phyloP scores from a whole-genome alignment of 2,329 filamentous ascomycete genomes.

The Xylaria sp. region DNA sequence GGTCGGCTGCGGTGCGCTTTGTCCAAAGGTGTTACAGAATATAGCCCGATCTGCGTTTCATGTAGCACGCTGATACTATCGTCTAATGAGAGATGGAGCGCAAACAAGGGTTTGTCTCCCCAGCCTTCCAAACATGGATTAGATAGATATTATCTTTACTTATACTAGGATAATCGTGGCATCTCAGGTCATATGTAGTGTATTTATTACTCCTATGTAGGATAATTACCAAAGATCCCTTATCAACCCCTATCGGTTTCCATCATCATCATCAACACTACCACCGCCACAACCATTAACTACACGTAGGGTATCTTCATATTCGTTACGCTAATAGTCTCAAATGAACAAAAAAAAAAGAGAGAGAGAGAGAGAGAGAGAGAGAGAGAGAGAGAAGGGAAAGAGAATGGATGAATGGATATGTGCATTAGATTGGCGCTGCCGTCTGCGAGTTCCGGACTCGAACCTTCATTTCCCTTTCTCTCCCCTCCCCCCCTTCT shows the following conservation, averaged over 20 bases:
- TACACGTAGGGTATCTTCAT: slow-evolving; percentile 19
- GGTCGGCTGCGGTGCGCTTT: slow-evolving; percentile 1
- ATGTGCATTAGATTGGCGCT: slow-evolving; percentile 4
- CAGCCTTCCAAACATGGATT: slow-evolving; percentile 2
- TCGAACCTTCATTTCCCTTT: slow-evolving; percentile 4
- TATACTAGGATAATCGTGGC: background rate
- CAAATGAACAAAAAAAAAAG: background rate
- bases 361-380: background rate
- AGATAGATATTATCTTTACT: background rate
- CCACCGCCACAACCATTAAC: slow-evolving; percentile 3
- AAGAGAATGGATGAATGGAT: background rate
- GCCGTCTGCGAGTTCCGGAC: slow-evolving; percentile 32
- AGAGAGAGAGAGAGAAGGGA: background rate
- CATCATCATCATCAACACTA: background rate
- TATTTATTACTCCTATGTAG: background rate
- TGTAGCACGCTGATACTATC: slow-evolving; percentile 30
- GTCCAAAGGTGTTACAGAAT: slow-evolving; percentile 15
- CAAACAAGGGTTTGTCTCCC: background rate
- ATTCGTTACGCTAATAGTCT: background rate
- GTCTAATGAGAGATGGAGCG: background rate
- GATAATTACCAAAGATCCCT: background rate
- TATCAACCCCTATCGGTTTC: background rate
- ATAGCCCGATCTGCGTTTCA: slow-evolving; percentile 28
- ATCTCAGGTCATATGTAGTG: background rate
- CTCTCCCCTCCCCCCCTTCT: background rate